Percentiles rank a stretch among this genome's conserved stretches.
These are phyloP conservation scores for Beauveria australis DNA, from an alignment of 2,329 filamentous ascomycete genomes.

Conservation along the genomic window DNA sequence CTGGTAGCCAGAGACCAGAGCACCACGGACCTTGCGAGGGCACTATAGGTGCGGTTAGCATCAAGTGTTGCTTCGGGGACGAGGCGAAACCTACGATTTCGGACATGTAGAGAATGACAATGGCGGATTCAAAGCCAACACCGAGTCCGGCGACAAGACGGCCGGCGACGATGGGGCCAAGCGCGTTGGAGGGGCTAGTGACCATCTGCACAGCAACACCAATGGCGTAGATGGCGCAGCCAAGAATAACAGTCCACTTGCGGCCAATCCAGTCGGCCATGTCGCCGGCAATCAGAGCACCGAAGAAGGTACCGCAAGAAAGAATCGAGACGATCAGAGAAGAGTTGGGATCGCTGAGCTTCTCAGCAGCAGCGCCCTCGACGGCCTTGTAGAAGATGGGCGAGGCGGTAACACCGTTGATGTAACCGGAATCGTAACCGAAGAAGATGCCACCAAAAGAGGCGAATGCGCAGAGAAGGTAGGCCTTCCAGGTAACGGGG, in stretches of 20 bases:
- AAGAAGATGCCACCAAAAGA: slow-evolving; percentile 70
- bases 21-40: slow-evolving; percentile 65
- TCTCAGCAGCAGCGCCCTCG: slow-evolving; percentile 29
- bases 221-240: slow-evolving; percentile 62
- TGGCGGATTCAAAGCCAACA: slow-evolving; percentile 72
- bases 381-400: slow-evolving; percentile 44
- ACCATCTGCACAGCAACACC: slow-evolving; percentile 61
- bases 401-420: slow-evolving; percentile 54
- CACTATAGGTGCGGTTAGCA: slow-evolving; percentile 23
- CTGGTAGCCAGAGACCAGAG: slow-evolving; percentile 74
- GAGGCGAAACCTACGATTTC: slow-evolving; percentile 51
- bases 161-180: slow-evolving; percentile 60
- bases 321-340: slow-evolving; percentile 67
- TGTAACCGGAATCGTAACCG: slow-evolving; percentile 72
- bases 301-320: slow-evolving; percentile 70
- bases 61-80: slow-evolving; percentile 9
- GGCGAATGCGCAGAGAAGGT: slow-evolving; percentile 61
- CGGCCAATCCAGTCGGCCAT: slow-evolving; percentile 68
- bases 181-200: slow-evolving; percentile 34
- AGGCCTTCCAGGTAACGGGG: slow-evolving; percentile 60
- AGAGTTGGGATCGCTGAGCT: slow-evolving; percentile 33
- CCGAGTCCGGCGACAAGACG: slow-evolving; percentile 69
- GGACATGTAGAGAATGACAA: slow-evolving; percentile 82
- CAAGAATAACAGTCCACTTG: slow-evolving; percentile 62
- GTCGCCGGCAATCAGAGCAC: slow-evolving; percentile 69